A percentile compares a stretch with the other conserved stretches of the same genome.
These are phyloP conservation scores for Tagetes patula DNA, from an alignment of 129 eudicot genomes.

Conservation along the genomic window DNA sequence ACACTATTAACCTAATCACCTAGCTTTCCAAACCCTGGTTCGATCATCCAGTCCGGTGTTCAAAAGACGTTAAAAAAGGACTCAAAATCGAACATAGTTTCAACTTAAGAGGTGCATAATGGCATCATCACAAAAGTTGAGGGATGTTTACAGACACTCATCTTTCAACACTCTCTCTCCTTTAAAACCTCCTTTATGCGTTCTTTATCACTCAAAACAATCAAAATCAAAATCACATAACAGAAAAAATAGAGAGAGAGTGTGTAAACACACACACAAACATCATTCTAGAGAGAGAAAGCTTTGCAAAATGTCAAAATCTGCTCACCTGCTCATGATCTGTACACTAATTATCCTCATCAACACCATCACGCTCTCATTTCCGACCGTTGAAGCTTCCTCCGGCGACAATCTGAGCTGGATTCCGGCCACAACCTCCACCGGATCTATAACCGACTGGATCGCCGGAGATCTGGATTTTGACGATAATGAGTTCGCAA, in stretches of 20 bases:
- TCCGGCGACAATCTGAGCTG: conserved; percentile 18
- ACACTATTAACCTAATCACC: too few species aligned
- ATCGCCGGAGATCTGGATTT: conserved; percentile 36
- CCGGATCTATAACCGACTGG: conserved; percentile 51
- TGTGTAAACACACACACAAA: not conserved
- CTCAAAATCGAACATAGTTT: not conserved
- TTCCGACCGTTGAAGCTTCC: conserved; percentile 29
- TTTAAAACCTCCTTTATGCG: conserved; percentile 20
- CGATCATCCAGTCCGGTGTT: too few species aligned
- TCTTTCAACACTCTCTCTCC: conserved; percentile 5
- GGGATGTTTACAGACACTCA: not conserved
- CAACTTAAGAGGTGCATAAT: not conserved
- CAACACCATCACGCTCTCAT: conserved; percentile 28
- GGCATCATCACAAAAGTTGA: not conserved
- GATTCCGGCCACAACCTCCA: conserved; percentile 16
- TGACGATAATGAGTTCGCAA: conserved; percentile 37
- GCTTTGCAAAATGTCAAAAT: conserved; percentile 30
- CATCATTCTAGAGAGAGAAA: conserved; percentile 21
- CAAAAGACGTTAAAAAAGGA: too few species aligned
- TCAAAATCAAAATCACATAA: not conserved
- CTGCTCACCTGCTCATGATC: conserved; percentile 34
- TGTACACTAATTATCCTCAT: conserved; percentile 25
- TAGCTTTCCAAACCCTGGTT: too few species aligned
- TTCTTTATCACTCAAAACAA: not conserved
- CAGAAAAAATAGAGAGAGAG: conserved; percentile 15